Evolutionary conservation across 2,329 filamentous ascomycete species (phyloP).

Genomic region (Thielaviopsis populi): DNA sequence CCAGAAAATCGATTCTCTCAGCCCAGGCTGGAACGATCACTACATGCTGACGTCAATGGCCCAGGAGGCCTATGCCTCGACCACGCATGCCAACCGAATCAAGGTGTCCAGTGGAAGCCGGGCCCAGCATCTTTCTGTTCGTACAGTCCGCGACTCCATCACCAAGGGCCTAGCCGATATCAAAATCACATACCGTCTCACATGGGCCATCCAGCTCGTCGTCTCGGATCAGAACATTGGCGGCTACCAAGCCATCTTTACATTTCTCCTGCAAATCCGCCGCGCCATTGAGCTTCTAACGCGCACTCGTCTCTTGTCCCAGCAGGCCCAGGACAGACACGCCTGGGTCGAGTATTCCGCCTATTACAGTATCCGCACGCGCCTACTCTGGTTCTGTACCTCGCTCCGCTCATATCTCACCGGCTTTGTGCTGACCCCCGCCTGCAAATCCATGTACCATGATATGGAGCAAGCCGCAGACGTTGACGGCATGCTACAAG

Average conservation of each 20-base stretch:
- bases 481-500: conserved; percentile 64
- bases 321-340: conserved; percentile 26
- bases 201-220: conserved; percentile 56
- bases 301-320: conserved; percentile 32
- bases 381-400: conserved; percentile 64
- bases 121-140: conserved; percentile 28
- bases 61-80: conserved; percentile 53
- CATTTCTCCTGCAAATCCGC: conserved; percentile 61
- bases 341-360: conserved; percentile 30
- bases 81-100: conserved; percentile 46
- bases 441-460: conserved; percentile 39
- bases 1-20: conserved; percentile 50
- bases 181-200: conserved; percentile 51
- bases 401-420: conserved; percentile 62
- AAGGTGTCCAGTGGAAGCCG: conserved; percentile 38
- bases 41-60: conserved; percentile 67
- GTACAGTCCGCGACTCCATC: conserved; percentile 42
- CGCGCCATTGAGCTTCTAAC: conserved; percentile 55
- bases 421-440: conserved; percentile 52
- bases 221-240: conserved; percentile 48
- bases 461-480: conserved; percentile 49
- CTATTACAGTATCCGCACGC: conserved; percentile 49
- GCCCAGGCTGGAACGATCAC: conserved; percentile 57
- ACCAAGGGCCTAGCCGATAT: conserved; percentile 42
- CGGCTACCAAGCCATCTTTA: conserved; percentile 58